phyloP scores from a whole-genome alignment of 331 rosid species.

The Erythrophleum ivorense region DNA sequence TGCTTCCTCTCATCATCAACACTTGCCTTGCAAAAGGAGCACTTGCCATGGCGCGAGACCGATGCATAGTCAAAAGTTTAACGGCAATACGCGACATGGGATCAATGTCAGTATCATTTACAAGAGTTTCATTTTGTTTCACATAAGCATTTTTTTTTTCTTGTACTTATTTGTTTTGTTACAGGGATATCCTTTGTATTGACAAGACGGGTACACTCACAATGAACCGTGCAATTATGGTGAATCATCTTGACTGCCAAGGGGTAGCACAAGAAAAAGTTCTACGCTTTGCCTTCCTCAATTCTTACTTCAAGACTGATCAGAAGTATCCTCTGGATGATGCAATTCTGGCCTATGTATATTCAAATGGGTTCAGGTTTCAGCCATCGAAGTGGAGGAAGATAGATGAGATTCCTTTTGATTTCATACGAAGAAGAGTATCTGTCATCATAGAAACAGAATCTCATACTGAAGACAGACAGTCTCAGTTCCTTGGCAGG shows the following conservation, averaged over 20 bases:
- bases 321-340: constrained; percentile 89
- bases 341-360: constrained; percentile 77
- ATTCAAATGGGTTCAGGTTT: constrained; percentile 75
- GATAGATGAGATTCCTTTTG: constrained; percentile 84
- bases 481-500: constrained; percentile 44
- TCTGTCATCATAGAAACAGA: constrained; percentile 70
- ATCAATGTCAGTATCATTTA: constrained; percentile 63
- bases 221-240: constrained; percentile 80
- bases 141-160: background rate
- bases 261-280: constrained; percentile 67
- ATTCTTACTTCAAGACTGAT: constrained; percentile 82
- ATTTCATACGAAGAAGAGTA: constrained; percentile 83
- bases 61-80: constrained; percentile 80
- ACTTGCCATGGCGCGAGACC: constrained; percentile 80
- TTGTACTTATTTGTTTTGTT: constrained; percentile 16
- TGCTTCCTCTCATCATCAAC: constrained; percentile 84
- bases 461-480: constrained; percentile 34
- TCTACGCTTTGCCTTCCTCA: constrained; percentile 75
- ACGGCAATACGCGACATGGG: constrained; percentile 81
- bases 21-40: constrained; percentile 90
- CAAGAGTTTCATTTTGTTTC: background rate
- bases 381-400: constrained; percentile 81
- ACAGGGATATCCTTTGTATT: constrained; percentile 86
- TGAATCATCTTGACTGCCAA: constrained; percentile 54
- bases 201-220: constrained; percentile 92